Base-by-base conservation (phyloP, 78 protist species). In the Diacronema lutheri region DNA sequence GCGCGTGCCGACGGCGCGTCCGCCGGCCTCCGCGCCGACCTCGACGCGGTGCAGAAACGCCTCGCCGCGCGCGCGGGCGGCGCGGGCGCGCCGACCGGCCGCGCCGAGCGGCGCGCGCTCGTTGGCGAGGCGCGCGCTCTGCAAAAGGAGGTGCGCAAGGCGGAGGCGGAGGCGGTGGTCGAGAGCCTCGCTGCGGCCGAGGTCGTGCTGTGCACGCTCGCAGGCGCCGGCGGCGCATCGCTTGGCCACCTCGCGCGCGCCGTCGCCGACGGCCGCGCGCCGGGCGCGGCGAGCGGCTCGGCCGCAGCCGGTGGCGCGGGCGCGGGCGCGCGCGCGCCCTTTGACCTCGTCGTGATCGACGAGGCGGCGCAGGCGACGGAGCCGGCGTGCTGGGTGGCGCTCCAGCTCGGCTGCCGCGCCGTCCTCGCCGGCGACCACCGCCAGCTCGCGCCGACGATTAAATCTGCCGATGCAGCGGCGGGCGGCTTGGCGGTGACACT, bases 381-480 rank as follows among this genome's bases (percentile, higher is more conserved):
- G 80, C 86, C 95, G 20, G 46, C 90, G 13, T 93, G 94, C 68
- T 95, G 97, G 97, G 92, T 95, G 13, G 90, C 97, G 19, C 77
- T 93, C 50, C 89, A 61, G n/a, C 81, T 73, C 35, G 95, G 92
- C 38, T 21, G 71, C 7, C 38, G 62, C 35, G 87, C 33, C 33
- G 74, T 90, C 38, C 86, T 90, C 20, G 85, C 85, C 16, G 85
- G 84, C 41, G 97, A 95, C 81, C 97, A 92, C 44, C 85, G 55
- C 55, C 97, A 95, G 71, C 83, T 95, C 12, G 95, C 96, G 65
- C 97, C 97, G 12, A 93, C 95, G 62, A 86, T 95, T 40, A 88
- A 90, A 50, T 82, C 92, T 16, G 60, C n/a, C 37, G 90, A 90
- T 37, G 96, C 95, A 3, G 87, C 58, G 0, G 50, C n/a, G n/a